phyloP scores from a whole-genome alignment of 768 basidiomycete genomes.

The Termitomyces sp. region DNA sequence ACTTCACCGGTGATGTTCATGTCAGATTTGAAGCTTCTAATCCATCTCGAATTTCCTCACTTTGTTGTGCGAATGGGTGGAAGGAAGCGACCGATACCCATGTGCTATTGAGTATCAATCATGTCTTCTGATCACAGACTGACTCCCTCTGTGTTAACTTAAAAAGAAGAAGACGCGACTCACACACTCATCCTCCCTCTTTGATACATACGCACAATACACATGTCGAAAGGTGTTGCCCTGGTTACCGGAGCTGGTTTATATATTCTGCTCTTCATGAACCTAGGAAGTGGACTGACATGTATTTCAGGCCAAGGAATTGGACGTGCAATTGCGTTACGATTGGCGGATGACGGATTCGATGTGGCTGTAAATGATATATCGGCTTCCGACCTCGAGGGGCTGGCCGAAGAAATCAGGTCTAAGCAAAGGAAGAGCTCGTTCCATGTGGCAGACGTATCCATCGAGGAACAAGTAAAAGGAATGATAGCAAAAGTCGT shows the following conservation, averaged over 20 bases:
- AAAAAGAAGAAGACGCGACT: background rate
- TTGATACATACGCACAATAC: background rate
- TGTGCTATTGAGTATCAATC: background rate
- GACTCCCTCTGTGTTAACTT: background rate
- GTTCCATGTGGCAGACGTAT: constrained; percentile 16
- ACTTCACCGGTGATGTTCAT: background rate
- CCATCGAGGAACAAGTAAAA: constrained; percentile 17
- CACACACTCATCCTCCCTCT: background rate
- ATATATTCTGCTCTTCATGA: background rate
- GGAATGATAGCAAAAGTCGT: constrained; percentile 14
- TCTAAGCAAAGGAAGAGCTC: constrained; percentile 11
- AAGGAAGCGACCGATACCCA: background rate
- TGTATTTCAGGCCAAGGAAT: constrained; percentile 11
- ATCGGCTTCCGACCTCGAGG: constrained; percentile 17
- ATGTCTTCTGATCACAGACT: background rate
- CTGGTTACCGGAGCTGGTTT: constrained; percentile 13
- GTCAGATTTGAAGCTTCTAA: background rate
- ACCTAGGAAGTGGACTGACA: background rate
- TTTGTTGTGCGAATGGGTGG: background rate
- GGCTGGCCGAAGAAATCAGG: constrained; percentile 15
- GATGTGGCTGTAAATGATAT: constrained; percentile 26
- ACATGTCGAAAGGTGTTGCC: constrained; percentile 10
- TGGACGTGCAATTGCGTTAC: constrained; percentile 16
- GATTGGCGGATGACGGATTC: constrained; percentile 15
- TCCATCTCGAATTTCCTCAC: background rate